Conservation (phyloP, 805 yeast genomes). For the Kuraishia molischiana region DNA sequence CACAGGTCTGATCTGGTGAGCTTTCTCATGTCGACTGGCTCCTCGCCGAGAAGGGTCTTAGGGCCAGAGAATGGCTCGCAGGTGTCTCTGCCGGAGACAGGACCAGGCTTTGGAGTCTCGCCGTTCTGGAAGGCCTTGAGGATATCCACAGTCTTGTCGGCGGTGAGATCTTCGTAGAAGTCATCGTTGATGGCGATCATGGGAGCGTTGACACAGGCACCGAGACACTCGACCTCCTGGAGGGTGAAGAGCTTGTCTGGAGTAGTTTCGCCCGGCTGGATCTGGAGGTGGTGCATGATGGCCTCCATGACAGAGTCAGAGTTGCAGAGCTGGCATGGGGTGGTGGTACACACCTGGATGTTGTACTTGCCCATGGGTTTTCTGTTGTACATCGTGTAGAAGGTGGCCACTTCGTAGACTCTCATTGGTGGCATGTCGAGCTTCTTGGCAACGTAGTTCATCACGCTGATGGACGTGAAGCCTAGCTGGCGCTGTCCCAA, state of each 20-base stretch:
- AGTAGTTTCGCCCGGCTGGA: constrained; percentile 74
- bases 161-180: constrained; percentile 72
- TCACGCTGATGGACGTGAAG: constrained; percentile 75
- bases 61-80: constrained; percentile 75
- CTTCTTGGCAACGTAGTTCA: constrained; percentile 81
- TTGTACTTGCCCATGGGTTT: constrained; percentile 80
- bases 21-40: constrained; percentile 61
- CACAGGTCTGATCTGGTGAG: constrained; percentile 67
- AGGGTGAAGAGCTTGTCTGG: constrained; percentile 66
- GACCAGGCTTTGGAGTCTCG: constrained; percentile 55
- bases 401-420: constrained; percentile 87
- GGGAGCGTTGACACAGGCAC: constrained; percentile 89
- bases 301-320: constrained; percentile 74
- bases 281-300: constrained; percentile 45
- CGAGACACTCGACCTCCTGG: constrained; percentile 85
- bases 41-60: constrained; percentile 46
- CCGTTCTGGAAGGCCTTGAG: constrained; percentile 59
- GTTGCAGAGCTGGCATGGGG: constrained; percentile 82
- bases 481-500: constrained; percentile 85
- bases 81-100: constrained; percentile 53
- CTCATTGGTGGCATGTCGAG: constrained; percentile 91
- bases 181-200: constrained; percentile 82
- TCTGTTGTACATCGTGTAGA: constrained; percentile 86
- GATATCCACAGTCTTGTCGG: constrained; percentile 49
- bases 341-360: constrained; percentile 80